Evolutionary conservation across 441 rosid genomes (phyloP), one percentile per base, ranked within the genome.

Genomic region (Dalechampia spathulata): DNA sequence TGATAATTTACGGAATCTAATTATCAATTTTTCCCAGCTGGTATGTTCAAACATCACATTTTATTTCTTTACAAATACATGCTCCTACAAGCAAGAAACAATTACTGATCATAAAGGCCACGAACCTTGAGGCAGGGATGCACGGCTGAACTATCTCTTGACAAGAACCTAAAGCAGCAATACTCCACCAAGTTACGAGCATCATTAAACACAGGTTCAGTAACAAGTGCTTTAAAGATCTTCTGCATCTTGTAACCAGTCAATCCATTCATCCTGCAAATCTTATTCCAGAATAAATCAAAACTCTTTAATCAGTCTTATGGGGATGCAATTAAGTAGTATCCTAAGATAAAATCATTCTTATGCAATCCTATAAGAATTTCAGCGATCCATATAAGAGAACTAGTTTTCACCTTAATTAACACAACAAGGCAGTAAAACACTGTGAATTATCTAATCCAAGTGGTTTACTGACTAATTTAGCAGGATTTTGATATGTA

Each of bases 201-300:
- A 78, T 87, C 75, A 43, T 65, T 68, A 72, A 76, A 74, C 2
- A 78, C 66, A 37, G 76, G 40, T 58, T 78, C 86, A 62, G 85
- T 72, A 70, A 85, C 89, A 49, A 89, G 83, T n/a, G 97, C 82
- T 66, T 82, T 80, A 58, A 87, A 89, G 66, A 87, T 89, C 66
- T 78, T 89, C 72, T 79, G 97, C 90, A 77, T 76, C 51, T 85
- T 77, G 72, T 69, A 64, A 64, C 97, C 99, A 44, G 90, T 87
- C 72, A 83, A 60, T 42, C 99, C 97, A 72, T 85, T 93, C 96
- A 89, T 83, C 95, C 99, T 93, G 92, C 80, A 82, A 53, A 67
- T 54, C 61, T 67, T 67, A 78, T 74, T 68, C 58, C 62, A 66
- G 56, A 47, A 52, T 57, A 76, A 71, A 69, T 43, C 43, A 58